Conservation (phyloP, 345 rosid species). For the Rubroshorea leprosula region DNA sequence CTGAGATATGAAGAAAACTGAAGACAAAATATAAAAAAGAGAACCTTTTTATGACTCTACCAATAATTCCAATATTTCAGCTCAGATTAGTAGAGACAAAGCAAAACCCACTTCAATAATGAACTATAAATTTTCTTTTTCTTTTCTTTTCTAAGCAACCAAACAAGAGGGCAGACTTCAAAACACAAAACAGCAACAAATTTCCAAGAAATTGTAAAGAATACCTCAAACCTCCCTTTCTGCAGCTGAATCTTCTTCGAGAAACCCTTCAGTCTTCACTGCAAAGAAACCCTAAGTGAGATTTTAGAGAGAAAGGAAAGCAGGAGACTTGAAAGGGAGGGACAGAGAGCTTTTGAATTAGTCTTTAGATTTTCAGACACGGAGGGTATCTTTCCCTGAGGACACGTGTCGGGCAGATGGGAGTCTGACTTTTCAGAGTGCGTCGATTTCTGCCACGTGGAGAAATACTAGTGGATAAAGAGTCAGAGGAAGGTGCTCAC, state of each 20-base stretch:
- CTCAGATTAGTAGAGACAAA: not conserved
- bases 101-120: not conserved
- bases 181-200: not conserved
- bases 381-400: conserved; percentile 6
- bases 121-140: not conserved
- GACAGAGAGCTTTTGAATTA: conserved; percentile 2
- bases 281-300: conserved; percentile 17
- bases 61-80: not conserved
- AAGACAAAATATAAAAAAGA: too few species aligned
- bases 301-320: conserved; percentile 1
- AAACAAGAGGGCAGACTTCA: not conserved
- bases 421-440: conserved; percentile 15
- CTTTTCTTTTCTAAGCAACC: conserved; percentile 8
- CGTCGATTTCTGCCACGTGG: conserved; percentile 17
- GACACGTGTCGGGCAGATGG: conserved; percentile 18
- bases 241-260: conserved; percentile 6
- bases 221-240: not conserved
- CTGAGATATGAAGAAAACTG: not conserved
- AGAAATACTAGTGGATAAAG: conserved; percentile 12
- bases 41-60: not conserved
- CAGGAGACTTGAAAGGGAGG: conserved; percentile 14
- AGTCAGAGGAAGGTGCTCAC: conserved; percentile 2
- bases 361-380: not conserved
- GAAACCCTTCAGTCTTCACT: conserved; percentile 1
- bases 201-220: not conserved